phyloP scores from a whole-genome alignment of 495 filamentous ascomycete species.

The Talaromyces borbonicus region DNA sequence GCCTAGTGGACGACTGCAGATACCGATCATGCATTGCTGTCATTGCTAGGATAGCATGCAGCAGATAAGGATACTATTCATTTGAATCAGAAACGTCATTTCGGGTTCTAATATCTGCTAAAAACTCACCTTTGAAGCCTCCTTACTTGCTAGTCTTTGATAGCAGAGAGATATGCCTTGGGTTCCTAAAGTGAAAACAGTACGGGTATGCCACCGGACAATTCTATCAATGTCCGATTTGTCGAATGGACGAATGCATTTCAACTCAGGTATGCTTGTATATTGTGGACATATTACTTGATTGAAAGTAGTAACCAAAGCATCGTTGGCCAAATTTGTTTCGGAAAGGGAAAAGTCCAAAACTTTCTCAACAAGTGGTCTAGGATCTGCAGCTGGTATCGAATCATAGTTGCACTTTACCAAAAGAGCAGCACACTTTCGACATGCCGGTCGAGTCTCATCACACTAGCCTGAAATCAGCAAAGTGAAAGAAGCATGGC shows the following conservation, averaged over 20 bases:
- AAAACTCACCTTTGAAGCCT: neutral
- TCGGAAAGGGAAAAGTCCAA: slow-evolving; percentile 11
- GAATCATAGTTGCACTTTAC: slow-evolving; percentile 28
- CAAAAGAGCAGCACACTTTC: too few species aligned
- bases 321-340: neutral
- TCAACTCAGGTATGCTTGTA: neutral
- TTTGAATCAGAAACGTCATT: too few species aligned
- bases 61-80: slow-evolving; percentile 32
- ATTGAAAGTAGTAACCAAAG: neutral
- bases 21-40: slow-evolving; percentile 19
- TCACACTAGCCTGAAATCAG: too few species aligned
- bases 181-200: neutral
- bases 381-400: slow-evolving; percentile 5
- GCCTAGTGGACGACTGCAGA: too few species aligned
- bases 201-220: neutral
- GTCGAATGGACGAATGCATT: neutral
- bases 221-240: neutral
- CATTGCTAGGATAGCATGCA: slow-evolving; percentile 23
- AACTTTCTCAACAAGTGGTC: neutral
- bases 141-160: neutral
- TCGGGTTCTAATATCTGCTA: too few species aligned
- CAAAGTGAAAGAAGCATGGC: neutral
- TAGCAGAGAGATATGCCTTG: neutral
- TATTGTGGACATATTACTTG: neutral
- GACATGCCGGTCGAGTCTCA: slow-evolving; percentile 27